Base-by-base conservation (phyloP, 2,329 filamentous ascomycete genomes). In the Thielaviopsis populi region DNA sequence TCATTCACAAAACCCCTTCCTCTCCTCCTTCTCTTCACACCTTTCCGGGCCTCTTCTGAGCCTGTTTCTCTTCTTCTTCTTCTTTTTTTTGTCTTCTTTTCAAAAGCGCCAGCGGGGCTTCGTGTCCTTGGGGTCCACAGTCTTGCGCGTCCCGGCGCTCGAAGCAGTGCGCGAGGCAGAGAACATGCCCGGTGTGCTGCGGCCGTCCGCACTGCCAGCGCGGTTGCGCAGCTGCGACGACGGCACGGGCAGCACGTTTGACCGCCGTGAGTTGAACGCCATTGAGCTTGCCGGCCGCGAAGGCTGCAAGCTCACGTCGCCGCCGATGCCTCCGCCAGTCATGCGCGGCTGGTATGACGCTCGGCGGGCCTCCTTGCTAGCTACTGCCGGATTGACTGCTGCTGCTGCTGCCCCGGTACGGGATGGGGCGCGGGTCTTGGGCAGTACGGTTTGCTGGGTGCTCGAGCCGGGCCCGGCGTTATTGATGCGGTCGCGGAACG, bases 221-320 rank as follows among this genome's bases (percentile, higher is more conserved):
- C 63, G 59, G 19, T 74, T 69, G 30, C 71, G 71, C 6, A 72
- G 70, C 22, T 70, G 68, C 50, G 68, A 73, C 2, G 70, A 68
- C 30, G 78, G 75, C 63, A 79, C 75, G 19, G 83, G 81, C 24
- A 85, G 72, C 65, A 85, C 69, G 68, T 82, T 84, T 3, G 72
- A 75, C 37, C 83, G 78, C 66, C 82, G 74, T 64, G 73, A 53
- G 59, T 66, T 66, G 1, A 74, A 72, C 6, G 81, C 79, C 54
- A 85, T 69, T 2, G 83, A 85, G 70, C 81, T 85, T 53, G 78
- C 79, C 11, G 83, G 78, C 37, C 83, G 77, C n/a, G 65, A 64
- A 5, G 53, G 53, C 22, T 59, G 63, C 17, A 59, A 65, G 19
- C 48, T 62, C 27, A 33, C n/a, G 24, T 56, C 27, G 27, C 27